Percentiles rank a stretch among this genome's conserved stretches.
Evolutionary conservation across 352 stramenopile genomes (phyloP).

Genomic region (Globisporangium megalacanthum): DNA sequence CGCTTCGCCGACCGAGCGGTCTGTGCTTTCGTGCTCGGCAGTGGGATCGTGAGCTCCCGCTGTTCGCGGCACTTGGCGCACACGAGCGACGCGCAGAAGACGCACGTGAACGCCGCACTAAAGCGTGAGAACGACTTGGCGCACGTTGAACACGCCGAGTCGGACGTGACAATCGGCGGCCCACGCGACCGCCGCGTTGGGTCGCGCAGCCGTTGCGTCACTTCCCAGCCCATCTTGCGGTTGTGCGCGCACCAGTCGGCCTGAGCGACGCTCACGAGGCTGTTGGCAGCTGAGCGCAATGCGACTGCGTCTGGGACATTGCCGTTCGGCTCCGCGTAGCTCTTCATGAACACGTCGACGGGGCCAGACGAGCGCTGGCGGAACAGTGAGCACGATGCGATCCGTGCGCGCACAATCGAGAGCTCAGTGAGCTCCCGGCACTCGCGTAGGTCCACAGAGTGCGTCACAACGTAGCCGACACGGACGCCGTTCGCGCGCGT

Average conservation of each 20-base stretch:
- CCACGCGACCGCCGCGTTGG: background rate
- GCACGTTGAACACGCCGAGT: constrained; percentile 5
- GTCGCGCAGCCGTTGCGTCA: constrained; percentile 1
- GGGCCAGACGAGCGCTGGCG: constrained; percentile 7
- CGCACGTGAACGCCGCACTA: constrained; percentile 1
- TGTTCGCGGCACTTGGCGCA: constrained; percentile 12
- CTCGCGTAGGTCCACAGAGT: constrained; percentile 21
- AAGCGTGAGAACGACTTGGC: constrained; percentile 6
- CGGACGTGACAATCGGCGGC: background rate
- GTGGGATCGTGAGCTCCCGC: constrained; percentile 3
- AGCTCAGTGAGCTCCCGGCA: constrained; percentile 1
- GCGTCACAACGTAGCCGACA: constrained; percentile 30
- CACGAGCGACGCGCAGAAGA: constrained; percentile 3
- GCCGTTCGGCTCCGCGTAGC: constrained; percentile 5
- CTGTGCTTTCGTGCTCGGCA: background rate
- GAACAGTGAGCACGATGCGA: constrained; percentile 12
- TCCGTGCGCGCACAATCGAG: constrained; percentile 4
- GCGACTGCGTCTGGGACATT: constrained; percentile 25
- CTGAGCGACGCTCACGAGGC: constrained; percentile 25
- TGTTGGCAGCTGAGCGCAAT: constrained; percentile 31
- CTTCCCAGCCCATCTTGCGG: constrained; percentile 7
- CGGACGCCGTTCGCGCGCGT: constrained; percentile 19
- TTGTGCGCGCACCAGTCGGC: background rate
- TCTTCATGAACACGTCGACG: constrained; percentile 14
- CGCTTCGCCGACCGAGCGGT: too few relatives aligned